These are phyloP conservation scores for Penicillium freii DNA, from an alignment of 2,329 filamentous ascomycete genomes.

Conservation along the genomic window DNA sequence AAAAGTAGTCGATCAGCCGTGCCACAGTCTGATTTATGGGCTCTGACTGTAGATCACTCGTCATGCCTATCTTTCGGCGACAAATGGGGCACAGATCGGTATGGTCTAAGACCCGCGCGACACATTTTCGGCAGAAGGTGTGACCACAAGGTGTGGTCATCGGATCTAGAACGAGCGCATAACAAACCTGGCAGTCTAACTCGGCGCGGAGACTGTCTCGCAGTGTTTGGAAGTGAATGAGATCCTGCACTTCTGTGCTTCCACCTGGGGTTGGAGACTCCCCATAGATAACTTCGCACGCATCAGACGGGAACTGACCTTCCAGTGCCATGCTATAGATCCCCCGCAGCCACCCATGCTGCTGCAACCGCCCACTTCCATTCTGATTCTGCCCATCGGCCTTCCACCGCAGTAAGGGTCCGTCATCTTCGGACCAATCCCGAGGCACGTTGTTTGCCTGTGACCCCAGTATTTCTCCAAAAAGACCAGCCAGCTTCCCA, in stretches of 20 bases:
- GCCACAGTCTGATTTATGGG: slow-evolving; percentile 63
- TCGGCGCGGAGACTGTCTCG: slow-evolving; percentile 65
- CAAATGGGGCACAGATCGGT: slow-evolving; percentile 78
- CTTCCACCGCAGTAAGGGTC: slow-evolving; percentile 32
- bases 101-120: slow-evolving; percentile 74
- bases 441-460: slow-evolving; percentile 2
- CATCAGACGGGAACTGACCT: slow-evolving; percentile 57
- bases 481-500: slow-evolving; percentile 64
- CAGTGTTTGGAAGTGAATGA: slow-evolving; percentile 51
- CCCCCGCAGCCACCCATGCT: slow-evolving; percentile 51
- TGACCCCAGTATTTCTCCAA: slow-evolving; percentile 42
- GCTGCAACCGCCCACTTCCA: slow-evolving; percentile 9
- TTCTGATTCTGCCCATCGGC: neutral
- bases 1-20: slow-evolving; percentile 65
- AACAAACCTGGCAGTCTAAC: slow-evolving; percentile 86
- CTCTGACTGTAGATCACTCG: slow-evolving; percentile 50
- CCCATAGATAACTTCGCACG: slow-evolving; percentile 54
- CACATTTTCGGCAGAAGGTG: slow-evolving; percentile 79
- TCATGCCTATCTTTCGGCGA: slow-evolving; percentile 61
- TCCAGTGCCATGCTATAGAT: slow-evolving; percentile 65
- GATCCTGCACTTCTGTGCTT: slow-evolving; percentile 5
- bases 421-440: slow-evolving; percentile 31
- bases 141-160: slow-evolving; percentile 84
- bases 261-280: slow-evolving; percentile 24
- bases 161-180: slow-evolving; percentile 75